A percentile compares a stretch with the other conserved stretches of the same genome.
Evolutionary conservation across 2,329 filamentous ascomycete species (phyloP).

Genomic region (Alternaria incomplexa): DNA sequence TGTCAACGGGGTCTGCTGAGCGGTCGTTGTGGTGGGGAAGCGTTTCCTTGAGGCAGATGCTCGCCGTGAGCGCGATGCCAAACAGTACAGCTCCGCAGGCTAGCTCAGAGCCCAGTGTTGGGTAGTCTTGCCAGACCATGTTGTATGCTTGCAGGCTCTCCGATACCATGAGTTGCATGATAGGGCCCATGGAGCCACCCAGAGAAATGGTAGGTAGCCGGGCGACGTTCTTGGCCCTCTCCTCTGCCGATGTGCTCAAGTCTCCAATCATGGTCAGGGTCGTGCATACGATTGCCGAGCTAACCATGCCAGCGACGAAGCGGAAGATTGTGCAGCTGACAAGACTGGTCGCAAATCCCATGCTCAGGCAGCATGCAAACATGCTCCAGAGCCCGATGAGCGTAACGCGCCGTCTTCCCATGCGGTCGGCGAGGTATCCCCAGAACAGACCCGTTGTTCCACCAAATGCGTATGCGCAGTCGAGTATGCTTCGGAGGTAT

Average conservation of each 20-base stretch:
- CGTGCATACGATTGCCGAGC: slow-evolving; percentile 54
- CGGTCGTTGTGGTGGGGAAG: slow-evolving; percentile 36
- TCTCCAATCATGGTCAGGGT: slow-evolving; percentile 57
- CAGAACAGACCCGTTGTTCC: slow-evolving; percentile 53
- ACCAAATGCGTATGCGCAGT: slow-evolving; percentile 57
- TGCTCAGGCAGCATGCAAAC: slow-evolving; percentile 53
- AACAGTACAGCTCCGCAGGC: slow-evolving; percentile 52
- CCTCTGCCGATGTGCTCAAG: slow-evolving; percentile 44
- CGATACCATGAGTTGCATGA: slow-evolving; percentile 53
- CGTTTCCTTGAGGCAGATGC: slow-evolving; percentile 51
- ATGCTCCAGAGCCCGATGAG: slow-evolving; percentile 53
- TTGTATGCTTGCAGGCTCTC: slow-evolving; percentile 51
- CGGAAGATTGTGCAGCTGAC: slow-evolving; percentile 52
- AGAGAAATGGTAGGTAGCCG: slow-evolving; percentile 53
- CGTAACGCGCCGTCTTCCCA: slow-evolving; percentile 53
- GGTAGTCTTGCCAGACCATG: slow-evolving; percentile 52
- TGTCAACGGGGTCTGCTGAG: slow-evolving; percentile 26
- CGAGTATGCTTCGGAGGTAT: slow-evolving; percentile 56
- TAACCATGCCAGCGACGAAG: slow-evolving; percentile 53
- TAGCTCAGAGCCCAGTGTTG: slow-evolving; percentile 53
- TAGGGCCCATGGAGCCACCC: slow-evolving; percentile 54
- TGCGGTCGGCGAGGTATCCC: slow-evolving; percentile 53
- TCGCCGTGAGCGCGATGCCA: slow-evolving; percentile 49
- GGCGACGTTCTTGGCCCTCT: slow-evolving; percentile 51
- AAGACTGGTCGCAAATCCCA: slow-evolving; percentile 55